Base-by-base conservation (phyloP, 257 asterid genomes). In the Solanum rostratum region DNA sequence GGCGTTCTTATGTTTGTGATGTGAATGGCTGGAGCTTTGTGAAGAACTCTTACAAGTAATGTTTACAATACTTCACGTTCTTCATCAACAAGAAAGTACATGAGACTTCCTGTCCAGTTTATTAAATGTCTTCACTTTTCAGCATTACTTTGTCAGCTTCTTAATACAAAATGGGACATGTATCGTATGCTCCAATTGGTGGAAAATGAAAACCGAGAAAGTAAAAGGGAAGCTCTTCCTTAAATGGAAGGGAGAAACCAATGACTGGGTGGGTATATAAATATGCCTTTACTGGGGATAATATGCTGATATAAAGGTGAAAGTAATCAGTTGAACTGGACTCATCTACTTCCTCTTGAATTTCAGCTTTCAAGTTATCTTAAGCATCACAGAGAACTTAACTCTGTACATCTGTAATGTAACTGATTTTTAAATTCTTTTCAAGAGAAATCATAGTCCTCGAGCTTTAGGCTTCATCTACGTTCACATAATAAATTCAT, bases 21-120 rank as follows among this genome's bases (percentile, higher is more conserved):
- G 98, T 96, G 84, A 96, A 96, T 84, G 99, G 99, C 65, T 96
- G 98, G 98, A 94, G 99, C 90, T 96, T 96, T 83, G 99, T 94
- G 78, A 96, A 96, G 91, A 96, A 96, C 90, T 94, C 99, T 62
- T 89, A 94, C 96, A 96, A 94, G 99, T 96, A 88, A 84, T 83
- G n/a, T 55, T 52, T 55, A 74, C 81, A 9, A 74, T 74, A 59
- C 81, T 74, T 74, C 24, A 46, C 49, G 13, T 24, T 46, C 81
- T 74, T 74, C 60, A 24, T 41, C 60, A 45, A 14, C 20, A 74
- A 74, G 43, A 74, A 74, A 74, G 81, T 46, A 45, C 45, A 22
- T 24, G 59, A 50, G 43, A 74, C 43, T 22, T 49, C 80, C 81
- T 13, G 60, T 46, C 43, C 43, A 74, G 60, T 46, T 9, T 74